A percentile compares a stretch with the other conserved stretches of the same genome.
These are phyloP conservation scores for Micractinium conductrix DNA, from an alignment of 139 green algal genomes.

Conservation along the genomic window DNA sequence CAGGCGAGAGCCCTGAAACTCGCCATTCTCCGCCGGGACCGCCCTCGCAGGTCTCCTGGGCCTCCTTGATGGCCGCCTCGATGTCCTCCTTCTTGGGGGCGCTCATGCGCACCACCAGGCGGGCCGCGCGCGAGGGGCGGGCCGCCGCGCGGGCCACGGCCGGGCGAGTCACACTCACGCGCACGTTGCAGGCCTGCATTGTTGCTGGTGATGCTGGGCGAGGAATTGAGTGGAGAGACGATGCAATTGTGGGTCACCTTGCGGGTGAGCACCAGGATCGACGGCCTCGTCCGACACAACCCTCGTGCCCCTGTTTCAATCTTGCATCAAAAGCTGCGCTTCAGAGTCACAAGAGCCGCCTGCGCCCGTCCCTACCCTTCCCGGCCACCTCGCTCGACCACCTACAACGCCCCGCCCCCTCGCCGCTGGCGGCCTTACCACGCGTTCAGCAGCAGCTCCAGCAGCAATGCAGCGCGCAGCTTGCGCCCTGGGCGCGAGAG, in stretches of 20 bases:
- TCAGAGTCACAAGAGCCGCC: too few species aligned
- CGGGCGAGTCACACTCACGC: neutral
- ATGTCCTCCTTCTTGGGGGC: slow-evolving; percentile 40
- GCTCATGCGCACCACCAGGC: slow-evolving; percentile 6
- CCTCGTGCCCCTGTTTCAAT: too few species aligned
- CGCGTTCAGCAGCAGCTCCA: neutral
- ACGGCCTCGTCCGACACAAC: too few species aligned
- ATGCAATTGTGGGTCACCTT: too few species aligned
- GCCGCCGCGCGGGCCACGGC: neutral
- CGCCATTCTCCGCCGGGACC: slow-evolving; percentile 47
- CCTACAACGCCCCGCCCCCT: too few species aligned
- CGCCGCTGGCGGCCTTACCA: too few species aligned
- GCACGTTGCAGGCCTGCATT: slow-evolving; percentile 6
- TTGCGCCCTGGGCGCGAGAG: neutral
- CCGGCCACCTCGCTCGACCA: too few species aligned
- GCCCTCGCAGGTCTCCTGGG: slow-evolving; percentile 36
- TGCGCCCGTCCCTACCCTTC: too few species aligned
- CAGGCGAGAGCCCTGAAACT: slow-evolving; percentile 1
- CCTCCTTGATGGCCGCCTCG: slow-evolving; percentile 43
- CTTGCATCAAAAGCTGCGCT: too few species aligned
- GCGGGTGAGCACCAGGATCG: too few species aligned
- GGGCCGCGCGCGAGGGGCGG: neutral
- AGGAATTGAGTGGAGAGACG: neutral
- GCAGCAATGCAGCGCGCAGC: neutral
- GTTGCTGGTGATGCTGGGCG: neutral